Evolutionary conservation across 2,329 filamentous ascomycete species (phyloP).

Genomic region (Colletotrichum graminicola): DNA sequence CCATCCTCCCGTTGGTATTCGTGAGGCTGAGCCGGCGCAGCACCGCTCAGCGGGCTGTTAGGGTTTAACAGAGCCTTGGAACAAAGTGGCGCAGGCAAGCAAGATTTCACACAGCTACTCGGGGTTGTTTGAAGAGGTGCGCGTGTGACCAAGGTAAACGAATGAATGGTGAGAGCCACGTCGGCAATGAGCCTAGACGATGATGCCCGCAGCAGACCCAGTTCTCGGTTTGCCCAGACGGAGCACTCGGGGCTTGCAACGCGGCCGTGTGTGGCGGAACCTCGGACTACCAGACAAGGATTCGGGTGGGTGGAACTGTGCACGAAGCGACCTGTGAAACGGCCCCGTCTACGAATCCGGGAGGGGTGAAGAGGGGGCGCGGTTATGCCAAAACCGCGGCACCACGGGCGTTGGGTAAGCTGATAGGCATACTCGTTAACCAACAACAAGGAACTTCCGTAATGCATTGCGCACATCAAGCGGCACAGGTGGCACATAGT

Average conservation of each 20-base stretch:
- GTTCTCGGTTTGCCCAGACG: conserved; percentile 27
- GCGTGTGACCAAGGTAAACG: background rate
- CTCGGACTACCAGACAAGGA: conserved; percentile 7
- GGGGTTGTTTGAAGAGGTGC: background rate
- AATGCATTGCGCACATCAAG: conserved; percentile 5
- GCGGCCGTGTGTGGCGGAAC: conserved; percentile 9
- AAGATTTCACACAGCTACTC: background rate
- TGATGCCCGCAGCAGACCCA: background rate
- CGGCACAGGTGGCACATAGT: background rate
- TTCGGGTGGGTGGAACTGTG: conserved; percentile 3
- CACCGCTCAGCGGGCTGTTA: conserved; percentile 10
- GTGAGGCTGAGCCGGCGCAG: conserved; percentile 38
- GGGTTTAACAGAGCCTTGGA: conserved; percentile 8
- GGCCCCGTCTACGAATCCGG: conserved; percentile 12
- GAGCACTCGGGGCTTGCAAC: conserved; percentile 33
- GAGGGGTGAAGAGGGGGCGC: background rate
- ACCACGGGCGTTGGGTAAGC: conserved; percentile 6
- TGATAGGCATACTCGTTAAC: conserved; percentile 13
- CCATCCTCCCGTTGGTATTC: background rate
- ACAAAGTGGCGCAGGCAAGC: background rate
- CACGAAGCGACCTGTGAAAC: conserved; percentile 16
- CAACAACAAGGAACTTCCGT: conserved; percentile 2
- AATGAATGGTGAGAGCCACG: conserved; percentile 32
- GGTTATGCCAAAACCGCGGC: conserved; percentile 18
- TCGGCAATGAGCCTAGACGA: background rate